Percentiles rank a stretch among this genome's conserved stretches.
Conservation (phyloP, 129 eudicot species). For the Helichrysum umbraculigerum region DNA sequence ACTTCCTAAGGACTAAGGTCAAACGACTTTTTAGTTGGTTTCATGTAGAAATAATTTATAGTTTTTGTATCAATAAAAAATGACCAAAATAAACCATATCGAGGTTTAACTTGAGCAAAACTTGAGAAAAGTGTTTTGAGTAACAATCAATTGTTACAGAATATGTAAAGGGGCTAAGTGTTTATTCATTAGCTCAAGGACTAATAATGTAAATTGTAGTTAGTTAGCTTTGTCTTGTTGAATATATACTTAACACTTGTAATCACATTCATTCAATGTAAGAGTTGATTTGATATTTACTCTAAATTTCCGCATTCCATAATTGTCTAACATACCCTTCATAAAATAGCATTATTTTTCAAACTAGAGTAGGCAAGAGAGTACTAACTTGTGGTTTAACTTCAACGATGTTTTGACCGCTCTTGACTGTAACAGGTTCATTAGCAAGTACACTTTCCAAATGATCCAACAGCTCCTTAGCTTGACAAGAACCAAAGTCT, state of each 20-base stretch:
- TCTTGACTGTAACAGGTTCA: conserved; percentile 91
- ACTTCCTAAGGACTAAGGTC: not conserved
- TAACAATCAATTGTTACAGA: not conserved
- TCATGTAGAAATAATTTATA: not conserved
- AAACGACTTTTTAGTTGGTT: not conserved
- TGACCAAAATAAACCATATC: not conserved
- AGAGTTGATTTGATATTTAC: too few species aligned
- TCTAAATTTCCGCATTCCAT: too few species aligned
- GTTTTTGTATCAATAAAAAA: not conserved
- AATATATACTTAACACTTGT: too few species aligned
- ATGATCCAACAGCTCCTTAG: conserved; percentile 91
- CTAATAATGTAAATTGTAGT: too few species aligned
- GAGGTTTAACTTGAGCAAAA: not conserved
- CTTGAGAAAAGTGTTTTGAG: not conserved
- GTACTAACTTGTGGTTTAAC: conserved; percentile 82
- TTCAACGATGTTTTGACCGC: conserved; percentile 82
- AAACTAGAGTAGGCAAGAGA: not conserved
- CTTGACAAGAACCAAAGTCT: conserved; percentile 90
- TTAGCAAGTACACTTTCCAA: conserved; percentile 91
- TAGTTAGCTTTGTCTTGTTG: too few species aligned
- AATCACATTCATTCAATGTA: too few species aligned
- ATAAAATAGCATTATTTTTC: not conserved
- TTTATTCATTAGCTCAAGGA: not conserved
- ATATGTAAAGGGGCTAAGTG: not conserved
- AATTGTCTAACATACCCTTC: too few species aligned